A percentile compares a stretch with the other conserved stretches of the same genome.
phyloP scores from a whole-genome alignment of 2,329 filamentous ascomycete genomes.

The Didymosphaeria variabile region DNA sequence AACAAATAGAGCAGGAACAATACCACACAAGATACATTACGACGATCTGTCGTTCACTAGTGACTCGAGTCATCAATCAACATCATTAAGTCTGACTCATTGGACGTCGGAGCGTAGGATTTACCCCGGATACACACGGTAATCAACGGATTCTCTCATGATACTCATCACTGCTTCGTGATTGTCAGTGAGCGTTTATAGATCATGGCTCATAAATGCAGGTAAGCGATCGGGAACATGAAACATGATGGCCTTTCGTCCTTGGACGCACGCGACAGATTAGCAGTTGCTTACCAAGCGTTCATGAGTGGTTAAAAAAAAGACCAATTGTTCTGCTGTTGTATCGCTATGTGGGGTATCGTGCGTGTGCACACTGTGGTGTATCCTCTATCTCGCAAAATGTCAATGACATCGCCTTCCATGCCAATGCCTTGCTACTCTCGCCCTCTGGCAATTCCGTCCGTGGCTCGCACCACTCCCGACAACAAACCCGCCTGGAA shows the following conservation, averaged over 20 bases:
- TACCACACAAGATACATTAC: too few species aligned
- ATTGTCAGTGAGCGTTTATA: not conserved
- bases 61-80: not conserved
- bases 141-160: not conserved
- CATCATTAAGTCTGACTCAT: not conserved
- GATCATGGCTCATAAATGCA: not conserved
- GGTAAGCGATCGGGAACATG: not conserved
- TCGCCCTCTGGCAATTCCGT: not conserved
- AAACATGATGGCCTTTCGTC: not conserved
- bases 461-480: not conserved
- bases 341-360: not conserved
- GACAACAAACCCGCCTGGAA: slow-evolving; percentile 13
- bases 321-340: not conserved
- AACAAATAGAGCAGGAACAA: too few species aligned
- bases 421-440: too few species aligned
- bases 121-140: not conserved
- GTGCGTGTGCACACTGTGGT: slow-evolving; percentile 3
- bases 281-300: not conserved
- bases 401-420: not conserved
- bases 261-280: not conserved
- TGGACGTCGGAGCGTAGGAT: too few species aligned
- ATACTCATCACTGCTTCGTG: not conserved
- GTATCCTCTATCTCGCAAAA: not conserved
- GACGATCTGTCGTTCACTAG: too few species aligned
- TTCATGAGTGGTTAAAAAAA: not conserved